Evolutionary conservation across 2,329 filamentous ascomycete species (phyloP).

Genomic region (Aureobasidium subglaciale): DNA sequence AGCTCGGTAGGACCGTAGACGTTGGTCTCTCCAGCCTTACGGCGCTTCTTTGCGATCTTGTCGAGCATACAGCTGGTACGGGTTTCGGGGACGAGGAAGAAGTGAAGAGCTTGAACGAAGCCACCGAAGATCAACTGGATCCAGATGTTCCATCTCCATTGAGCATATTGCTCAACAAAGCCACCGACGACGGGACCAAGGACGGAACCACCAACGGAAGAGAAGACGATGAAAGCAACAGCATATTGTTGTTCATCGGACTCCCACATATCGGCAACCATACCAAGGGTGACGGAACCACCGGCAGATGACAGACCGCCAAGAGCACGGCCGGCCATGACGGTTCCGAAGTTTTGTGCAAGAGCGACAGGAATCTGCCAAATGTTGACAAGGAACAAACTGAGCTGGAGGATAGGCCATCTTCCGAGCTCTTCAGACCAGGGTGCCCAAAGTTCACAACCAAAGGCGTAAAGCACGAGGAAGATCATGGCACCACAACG

Average conservation of each 20-base stretch:
- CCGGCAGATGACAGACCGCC: conserved; percentile 57
- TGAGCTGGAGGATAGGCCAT: conserved; percentile 45
- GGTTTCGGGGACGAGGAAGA: conserved; percentile 68
- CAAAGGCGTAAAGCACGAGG: conserved; percentile 46
- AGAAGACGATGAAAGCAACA: conserved; percentile 52
- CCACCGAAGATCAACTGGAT: conserved; percentile 78
- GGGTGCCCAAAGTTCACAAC: conserved; percentile 47
- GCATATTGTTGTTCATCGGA: conserved; percentile 55
- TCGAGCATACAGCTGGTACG: conserved; percentile 74
- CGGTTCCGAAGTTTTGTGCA: conserved; percentile 38
- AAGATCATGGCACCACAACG: conserved; percentile 45
- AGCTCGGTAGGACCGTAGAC: conserved; percentile 73
- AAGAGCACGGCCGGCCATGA: conserved; percentile 41
- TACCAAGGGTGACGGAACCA: conserved; percentile 58
- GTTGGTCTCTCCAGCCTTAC: conserved; percentile 54
- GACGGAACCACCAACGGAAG: conserved; percentile 31
- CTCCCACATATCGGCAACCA: conserved; percentile 60
- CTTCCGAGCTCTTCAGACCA: conserved; percentile 48
- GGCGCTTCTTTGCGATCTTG: conserved; percentile 66
- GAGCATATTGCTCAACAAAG: conserved; percentile 35
- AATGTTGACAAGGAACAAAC: conserved; percentile 48
- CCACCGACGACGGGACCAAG: conserved; percentile 32
- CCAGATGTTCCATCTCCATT: conserved; percentile 80
- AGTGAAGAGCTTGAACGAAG: conserved; percentile 55
- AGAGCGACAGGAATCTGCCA: conserved; percentile 45